These are phyloP conservation scores for Gastrodia elata DNA, from an alignment of 106 monocot species.

Conservation along the genomic window DNA sequence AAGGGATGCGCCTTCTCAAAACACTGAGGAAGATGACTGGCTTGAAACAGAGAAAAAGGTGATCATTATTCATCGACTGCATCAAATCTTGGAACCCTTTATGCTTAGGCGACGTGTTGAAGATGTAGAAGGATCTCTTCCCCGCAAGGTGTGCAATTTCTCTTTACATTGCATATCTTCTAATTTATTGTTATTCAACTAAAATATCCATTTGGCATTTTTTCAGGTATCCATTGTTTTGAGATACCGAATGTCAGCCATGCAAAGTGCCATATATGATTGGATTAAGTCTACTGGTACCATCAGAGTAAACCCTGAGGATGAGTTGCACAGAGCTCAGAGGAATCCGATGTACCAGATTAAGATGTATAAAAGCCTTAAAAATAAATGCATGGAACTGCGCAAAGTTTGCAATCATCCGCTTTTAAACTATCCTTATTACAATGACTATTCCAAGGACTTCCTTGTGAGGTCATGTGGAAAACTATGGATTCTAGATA, in stretches of 20 bases:
- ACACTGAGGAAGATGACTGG: constrained; percentile 88
- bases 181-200: neutral
- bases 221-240: constrained; percentile 82
- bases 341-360: constrained; percentile 80
- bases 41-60: constrained; percentile 97
- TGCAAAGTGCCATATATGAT: constrained; percentile 90
- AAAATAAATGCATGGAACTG: constrained; percentile 96
- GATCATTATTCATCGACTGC: constrained; percentile 88
- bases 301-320: constrained; percentile 92
- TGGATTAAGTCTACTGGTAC: constrained; percentile 98
- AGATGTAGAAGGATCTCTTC: constrained; percentile 98
- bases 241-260: constrained; percentile 89
- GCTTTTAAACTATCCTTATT: constrained; percentile 80
- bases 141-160: constrained; percentile 47
- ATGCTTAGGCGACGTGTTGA: constrained; percentile 91
- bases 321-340: constrained; percentile 54
- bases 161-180: constrained; percentile 2
- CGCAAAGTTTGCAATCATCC: constrained; percentile 96
- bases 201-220: neutral
- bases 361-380: constrained; percentile 79
- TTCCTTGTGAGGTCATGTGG: constrained; percentile 90
- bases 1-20: constrained; percentile 66
- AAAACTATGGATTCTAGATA: constrained; percentile 92
- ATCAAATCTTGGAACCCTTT: constrained; percentile 96
- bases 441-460: constrained; percentile 61